Conservation (phyloP, 78 protist species). For the Monocercomonoides exilis region DNA sequence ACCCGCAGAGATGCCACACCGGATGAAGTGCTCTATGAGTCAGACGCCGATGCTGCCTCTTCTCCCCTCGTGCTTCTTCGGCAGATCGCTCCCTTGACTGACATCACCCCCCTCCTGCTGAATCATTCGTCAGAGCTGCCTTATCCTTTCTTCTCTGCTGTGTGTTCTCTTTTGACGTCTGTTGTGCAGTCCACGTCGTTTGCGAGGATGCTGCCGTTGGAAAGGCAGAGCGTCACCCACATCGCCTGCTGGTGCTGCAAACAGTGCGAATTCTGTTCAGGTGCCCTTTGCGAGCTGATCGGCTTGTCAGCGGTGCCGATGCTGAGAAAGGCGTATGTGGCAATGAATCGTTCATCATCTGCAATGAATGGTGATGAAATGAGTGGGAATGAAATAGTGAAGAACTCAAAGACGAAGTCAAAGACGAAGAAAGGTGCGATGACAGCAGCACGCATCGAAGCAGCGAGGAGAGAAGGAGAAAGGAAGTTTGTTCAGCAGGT, state of each 20-base stretch:
- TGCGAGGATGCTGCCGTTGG: neutral
- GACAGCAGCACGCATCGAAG: too few relatives aligned
- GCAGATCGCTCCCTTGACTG: neutral
- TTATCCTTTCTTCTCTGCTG: neutral
- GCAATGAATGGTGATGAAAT: too few relatives aligned
- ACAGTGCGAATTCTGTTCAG: neutral
- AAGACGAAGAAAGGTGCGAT: too few relatives aligned
- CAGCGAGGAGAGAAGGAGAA: too few relatives aligned
- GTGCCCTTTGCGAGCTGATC: neutral
- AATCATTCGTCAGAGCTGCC: neutral
- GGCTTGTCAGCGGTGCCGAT: too few relatives aligned
- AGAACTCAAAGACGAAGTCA: too few relatives aligned
- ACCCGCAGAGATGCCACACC: neutral
- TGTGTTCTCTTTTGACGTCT: neutral
- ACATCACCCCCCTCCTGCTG: neutral
- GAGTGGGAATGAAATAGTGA: too few relatives aligned
- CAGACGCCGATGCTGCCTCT: too few relatives aligned
- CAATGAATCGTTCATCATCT: too few relatives aligned
- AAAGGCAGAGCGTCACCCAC: neutral
- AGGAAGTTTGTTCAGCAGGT: too few relatives aligned
- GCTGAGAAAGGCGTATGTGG: too few relatives aligned
- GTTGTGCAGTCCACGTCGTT: neutral
- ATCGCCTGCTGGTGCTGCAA: neutral
- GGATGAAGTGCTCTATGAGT: too few relatives aligned
- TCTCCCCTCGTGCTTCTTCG: neutral